These are phyloP conservation scores for Triangularia verruculosa DNA, from an alignment of 2,329 filamentous ascomycete genomes.

Conservation along the genomic window DNA sequence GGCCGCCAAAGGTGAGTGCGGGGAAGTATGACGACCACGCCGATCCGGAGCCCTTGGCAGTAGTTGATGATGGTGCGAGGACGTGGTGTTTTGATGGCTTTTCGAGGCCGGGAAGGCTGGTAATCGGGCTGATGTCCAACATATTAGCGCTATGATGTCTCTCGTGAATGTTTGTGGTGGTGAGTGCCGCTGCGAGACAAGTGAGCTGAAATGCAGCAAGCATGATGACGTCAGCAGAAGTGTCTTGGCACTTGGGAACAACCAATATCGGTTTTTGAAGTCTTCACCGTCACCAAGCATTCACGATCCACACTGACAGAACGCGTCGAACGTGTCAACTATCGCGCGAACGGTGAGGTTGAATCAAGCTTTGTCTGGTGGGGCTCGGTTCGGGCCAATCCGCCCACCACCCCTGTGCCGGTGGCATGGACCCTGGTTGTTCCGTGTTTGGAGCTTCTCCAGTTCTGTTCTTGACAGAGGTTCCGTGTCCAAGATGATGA, in stretches of 20 bases:
- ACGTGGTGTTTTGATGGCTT: constrained; percentile 16
- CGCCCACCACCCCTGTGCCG: too few relatives aligned
- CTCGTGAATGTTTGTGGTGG: too few relatives aligned
- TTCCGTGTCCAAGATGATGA: too few relatives aligned
- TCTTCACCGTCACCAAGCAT: background rate
- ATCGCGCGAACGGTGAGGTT: background rate
- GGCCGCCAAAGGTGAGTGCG: background rate
- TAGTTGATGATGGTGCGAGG: background rate
- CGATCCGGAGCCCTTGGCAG: background rate
- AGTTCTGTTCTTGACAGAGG: too few relatives aligned
- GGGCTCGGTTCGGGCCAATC: background rate
- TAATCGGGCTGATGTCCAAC: constrained; percentile 4
- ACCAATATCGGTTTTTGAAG: background rate
- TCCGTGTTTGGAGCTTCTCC: too few relatives aligned
- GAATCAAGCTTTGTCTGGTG: constrained; percentile 9
- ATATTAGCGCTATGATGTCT: background rate
- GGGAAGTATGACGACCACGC: constrained; percentile 18
- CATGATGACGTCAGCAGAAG: background rate
- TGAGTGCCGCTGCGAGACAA: background rate
- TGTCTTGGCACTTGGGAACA: background rate
- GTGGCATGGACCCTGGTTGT: too few relatives aligned
- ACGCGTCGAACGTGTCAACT: background rate
- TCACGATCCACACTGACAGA: background rate
- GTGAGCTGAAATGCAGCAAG: background rate
- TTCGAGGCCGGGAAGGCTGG: background rate